Evolutionary conservation across 163 green algal genomes (phyloP).

Genomic region (Chloromonas sp.): DNA sequence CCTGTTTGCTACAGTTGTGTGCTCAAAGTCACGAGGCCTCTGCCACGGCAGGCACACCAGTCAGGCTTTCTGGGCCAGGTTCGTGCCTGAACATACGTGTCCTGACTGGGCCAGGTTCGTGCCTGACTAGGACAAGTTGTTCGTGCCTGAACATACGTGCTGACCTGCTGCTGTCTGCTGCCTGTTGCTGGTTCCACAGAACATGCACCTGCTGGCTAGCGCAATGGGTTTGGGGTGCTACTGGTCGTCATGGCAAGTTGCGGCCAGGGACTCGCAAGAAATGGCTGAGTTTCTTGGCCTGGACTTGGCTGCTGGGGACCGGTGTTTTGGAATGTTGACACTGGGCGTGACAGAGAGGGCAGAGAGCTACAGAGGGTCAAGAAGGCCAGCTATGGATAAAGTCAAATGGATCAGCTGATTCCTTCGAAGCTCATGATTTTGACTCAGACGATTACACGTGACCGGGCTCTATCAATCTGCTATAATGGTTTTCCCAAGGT

Average conservation of each 20-base stretch:
- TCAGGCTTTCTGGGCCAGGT: background rate
- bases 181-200: slow-evolving; percentile 12
- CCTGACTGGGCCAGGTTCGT: no score
- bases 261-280: slow-evolving; percentile 28
- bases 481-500: no score
- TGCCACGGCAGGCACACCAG: background rate
- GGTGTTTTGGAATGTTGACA: background rate
- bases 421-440: no score
- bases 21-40: background rate
- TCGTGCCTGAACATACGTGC: background rate
- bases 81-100: background rate
- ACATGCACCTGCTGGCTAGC: slow-evolving; percentile 21
- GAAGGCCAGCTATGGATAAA: background rate
- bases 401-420: background rate
- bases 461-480: no score
- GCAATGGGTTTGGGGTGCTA: slow-evolving; percentile 25
- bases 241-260: slow-evolving; percentile 38
- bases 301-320: background rate
- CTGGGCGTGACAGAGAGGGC: background rate
- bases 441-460: no score
- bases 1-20: background rate
- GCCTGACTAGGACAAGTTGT: background rate
- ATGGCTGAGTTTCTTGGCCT: slow-evolving; percentile 37
- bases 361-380: background rate
- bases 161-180: background rate